Evolutionary conservation across 2,329 filamentous ascomycete genomes (phyloP).

Genomic region (Talaromyces sp.): DNA sequence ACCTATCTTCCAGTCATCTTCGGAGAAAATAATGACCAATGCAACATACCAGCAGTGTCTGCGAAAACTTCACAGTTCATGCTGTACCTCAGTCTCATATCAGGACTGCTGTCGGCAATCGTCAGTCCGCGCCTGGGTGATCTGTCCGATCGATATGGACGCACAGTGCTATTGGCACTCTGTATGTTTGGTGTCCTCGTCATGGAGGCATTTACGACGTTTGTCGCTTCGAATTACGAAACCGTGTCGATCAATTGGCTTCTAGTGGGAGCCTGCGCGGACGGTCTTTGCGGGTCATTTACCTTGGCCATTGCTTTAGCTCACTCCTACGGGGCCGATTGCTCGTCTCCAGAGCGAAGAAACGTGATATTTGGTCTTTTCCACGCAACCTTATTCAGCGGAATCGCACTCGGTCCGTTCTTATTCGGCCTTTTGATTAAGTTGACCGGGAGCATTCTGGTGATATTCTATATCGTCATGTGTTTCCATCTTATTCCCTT

Average conservation of each 20-base stretch:
- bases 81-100: constrained; percentile 66
- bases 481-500: constrained; percentile 70
- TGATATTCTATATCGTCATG: constrained; percentile 79
- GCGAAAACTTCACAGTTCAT: constrained; percentile 70
- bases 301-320: constrained; percentile 72
- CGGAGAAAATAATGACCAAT: constrained; percentile 69
- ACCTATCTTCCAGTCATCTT: constrained; percentile 59
- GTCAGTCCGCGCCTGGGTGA: constrained; percentile 77
- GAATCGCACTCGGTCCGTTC: constrained; percentile 81
- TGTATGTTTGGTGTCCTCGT: constrained; percentile 68
- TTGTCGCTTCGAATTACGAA: constrained; percentile 70
- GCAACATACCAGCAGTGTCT: constrained; percentile 72
- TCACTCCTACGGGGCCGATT: constrained; percentile 86
- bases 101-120: constrained; percentile 72
- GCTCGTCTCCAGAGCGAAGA: constrained; percentile 70
- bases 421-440: constrained; percentile 74
- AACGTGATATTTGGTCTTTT: constrained; percentile 84
- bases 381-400: constrained; percentile 80
- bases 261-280: constrained; percentile 67
- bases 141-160: constrained; percentile 79
- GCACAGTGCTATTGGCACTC: constrained; percentile 66
- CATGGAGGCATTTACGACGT: constrained; percentile 69
- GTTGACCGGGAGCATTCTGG: constrained; percentile 65
- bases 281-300: constrained; percentile 84
- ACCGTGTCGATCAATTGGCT: constrained; percentile 71